Percentiles rank a stretch among this genome's conserved stretches.
Conservation (phyloP, 176 grass and related monocot genomes). For the Oryza brachyantha region DNA sequence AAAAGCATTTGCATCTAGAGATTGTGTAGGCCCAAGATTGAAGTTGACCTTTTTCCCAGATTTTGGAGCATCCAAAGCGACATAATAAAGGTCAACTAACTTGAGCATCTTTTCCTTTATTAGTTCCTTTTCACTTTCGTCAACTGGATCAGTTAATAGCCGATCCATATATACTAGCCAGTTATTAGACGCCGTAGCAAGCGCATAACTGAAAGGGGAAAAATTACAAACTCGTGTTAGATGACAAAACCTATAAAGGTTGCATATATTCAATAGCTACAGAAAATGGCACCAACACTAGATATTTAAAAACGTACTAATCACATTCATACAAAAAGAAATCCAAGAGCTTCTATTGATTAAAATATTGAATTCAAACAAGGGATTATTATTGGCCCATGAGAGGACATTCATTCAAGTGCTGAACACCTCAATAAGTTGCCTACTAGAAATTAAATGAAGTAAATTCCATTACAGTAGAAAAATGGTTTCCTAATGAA, state of each 20-base stretch:
- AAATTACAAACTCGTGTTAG: neutral
- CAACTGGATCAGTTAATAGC: conserved; percentile 42
- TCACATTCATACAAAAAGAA: neutral
- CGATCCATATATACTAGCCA: conserved; percentile 70
- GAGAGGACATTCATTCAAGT: too few species aligned
- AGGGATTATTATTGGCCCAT: too few species aligned
- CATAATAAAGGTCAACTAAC: conserved; percentile 74
- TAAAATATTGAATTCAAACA: too few species aligned
- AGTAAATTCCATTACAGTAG: neutral
- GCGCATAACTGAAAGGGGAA: conserved; percentile 37
- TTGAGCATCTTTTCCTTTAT: conserved; percentile 43
- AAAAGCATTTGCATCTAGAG: neutral
- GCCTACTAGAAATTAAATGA: neutral
- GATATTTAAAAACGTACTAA: neutral
- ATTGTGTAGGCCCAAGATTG: neutral
- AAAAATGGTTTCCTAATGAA: too few species aligned
- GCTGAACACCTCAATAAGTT: conserved; percentile 5
- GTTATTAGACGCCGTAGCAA: conserved; percentile 46
- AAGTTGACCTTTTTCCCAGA: conserved; percentile 51
- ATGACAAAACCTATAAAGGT: neutral
- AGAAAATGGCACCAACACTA: neutral
- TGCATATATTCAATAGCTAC: neutral
- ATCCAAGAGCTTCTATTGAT: neutral
- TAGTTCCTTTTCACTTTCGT: conserved; percentile 19
- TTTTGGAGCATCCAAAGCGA: conserved; percentile 68